Conservation (phyloP, 352 stramenopile species). For the Elongisporangium prolatum region DNA sequence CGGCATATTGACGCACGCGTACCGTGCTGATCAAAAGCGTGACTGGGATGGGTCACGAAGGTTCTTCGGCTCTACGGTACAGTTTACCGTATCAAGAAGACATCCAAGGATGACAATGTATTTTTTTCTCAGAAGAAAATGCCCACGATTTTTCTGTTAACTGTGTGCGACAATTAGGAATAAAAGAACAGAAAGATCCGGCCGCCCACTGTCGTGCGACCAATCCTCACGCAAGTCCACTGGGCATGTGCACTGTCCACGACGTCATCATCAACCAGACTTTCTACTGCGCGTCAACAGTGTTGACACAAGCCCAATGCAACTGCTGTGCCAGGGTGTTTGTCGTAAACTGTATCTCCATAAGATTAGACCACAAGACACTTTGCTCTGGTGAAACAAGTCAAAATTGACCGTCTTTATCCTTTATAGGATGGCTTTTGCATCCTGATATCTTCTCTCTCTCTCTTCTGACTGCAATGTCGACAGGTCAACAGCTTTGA, state of each 20-base stretch:
- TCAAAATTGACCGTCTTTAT: background rate
- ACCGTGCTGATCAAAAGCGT: background rate
- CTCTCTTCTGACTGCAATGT: background rate
- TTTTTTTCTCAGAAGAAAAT: background rate
- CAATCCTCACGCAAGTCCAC: background rate
- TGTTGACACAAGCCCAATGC: background rate
- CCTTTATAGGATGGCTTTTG: background rate
- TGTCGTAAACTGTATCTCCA: background rate
- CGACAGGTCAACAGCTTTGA: background rate
- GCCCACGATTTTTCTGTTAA: background rate
- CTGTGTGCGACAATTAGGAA: background rate
- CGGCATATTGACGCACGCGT: background rate
- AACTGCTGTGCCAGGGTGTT: background rate
- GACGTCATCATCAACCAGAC: background rate
- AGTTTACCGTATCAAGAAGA: background rate
- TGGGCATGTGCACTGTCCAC: background rate
- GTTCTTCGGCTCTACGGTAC: background rate
- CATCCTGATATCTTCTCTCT: conserved; percentile 2
- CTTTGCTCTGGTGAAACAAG: background rate
- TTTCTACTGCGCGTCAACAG: no score
- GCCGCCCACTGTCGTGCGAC: background rate
- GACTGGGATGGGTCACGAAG: background rate
- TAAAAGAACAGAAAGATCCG: background rate
- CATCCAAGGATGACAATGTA: background rate
- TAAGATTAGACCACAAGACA: background rate